A percentile compares a stretch with the other conserved stretches of the same genome.
Conservation (phyloP, 2,329 filamentous ascomycete species). For the Trichoderma sp. region DNA sequence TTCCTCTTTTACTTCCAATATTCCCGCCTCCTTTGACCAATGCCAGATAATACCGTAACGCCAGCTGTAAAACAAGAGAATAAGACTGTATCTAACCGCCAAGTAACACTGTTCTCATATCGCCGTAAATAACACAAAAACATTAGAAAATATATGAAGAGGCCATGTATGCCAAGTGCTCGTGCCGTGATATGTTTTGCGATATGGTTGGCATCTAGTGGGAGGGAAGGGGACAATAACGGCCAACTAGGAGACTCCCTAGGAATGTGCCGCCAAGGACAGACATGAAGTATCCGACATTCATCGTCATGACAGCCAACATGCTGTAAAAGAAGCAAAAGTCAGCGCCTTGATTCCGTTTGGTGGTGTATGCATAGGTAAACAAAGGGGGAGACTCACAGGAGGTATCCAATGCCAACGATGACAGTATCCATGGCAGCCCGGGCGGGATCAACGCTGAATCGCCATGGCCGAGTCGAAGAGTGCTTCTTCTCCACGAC, state of each 20-base stretch:
- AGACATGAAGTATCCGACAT: slow-evolving; percentile 79
- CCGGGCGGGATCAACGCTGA: slow-evolving; percentile 73
- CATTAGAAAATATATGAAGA: not conserved
- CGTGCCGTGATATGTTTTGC: not conserved
- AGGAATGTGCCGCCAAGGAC: slow-evolving; percentile 77
- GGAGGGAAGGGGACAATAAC: slow-evolving; percentile 55
- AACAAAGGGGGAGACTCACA: slow-evolving; percentile 57
- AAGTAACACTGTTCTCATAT: not conserved
- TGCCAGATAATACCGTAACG: not conserved
- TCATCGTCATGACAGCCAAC: slow-evolving; percentile 88
- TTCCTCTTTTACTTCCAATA: not conserved
- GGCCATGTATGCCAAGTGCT: not conserved
- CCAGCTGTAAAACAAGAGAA: not conserved
- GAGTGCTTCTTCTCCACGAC: slow-evolving; percentile 60
- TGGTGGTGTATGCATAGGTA: not conserved
- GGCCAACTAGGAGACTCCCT: slow-evolving; percentile 78
- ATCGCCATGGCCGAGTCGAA: slow-evolving; percentile 67
- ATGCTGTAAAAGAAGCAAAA: slow-evolving; percentile 56
- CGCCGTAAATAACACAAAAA: not conserved
- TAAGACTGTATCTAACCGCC: not conserved
- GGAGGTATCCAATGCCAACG: slow-evolving; percentile 75
- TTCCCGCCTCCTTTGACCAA: not conserved
- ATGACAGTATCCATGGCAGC: slow-evolving; percentile 68
- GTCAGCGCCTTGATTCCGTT: not conserved
- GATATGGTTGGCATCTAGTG: slow-evolving; percentile 34